phyloP scores from a whole-genome alignment of 2,329 filamentous ascomycete species.

The Trichoderma guizhouense region DNA sequence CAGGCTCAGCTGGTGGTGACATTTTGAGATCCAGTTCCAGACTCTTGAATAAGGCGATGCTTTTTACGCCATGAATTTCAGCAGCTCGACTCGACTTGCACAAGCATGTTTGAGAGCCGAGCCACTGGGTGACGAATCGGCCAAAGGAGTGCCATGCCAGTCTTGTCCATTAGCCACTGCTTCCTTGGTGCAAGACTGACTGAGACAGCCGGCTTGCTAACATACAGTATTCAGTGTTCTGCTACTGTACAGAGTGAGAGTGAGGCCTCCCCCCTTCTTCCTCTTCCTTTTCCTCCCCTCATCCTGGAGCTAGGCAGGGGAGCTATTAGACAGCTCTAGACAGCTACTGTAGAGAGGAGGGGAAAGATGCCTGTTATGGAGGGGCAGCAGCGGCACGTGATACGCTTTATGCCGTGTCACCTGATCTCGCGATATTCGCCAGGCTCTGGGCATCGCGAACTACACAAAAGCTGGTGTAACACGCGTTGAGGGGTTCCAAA shows the following conservation, averaged over 20 bases:
- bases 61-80: background rate
- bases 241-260: background rate
- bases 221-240: background rate
- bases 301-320: background rate
- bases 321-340: background rate
- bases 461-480: background rate
- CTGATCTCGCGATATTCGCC: slow-evolving; percentile 14
- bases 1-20: background rate
- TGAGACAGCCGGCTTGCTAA: background rate
- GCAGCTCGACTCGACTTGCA: background rate
- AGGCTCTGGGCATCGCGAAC: background rate
- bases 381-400: background rate
- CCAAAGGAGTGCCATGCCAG: background rate
- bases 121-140: background rate
- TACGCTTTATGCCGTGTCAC: background rate
- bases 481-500: slow-evolving; percentile 3
- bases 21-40: background rate
- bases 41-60: background rate
- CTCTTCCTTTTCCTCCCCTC: background rate
- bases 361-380: background rate
- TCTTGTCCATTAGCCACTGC: background rate
- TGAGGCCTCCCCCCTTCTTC: background rate
- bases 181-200: background rate
- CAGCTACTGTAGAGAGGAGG: background rate
- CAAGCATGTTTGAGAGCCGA: background rate